A percentile compares a stretch with the other conserved stretches of the same genome.
Conservation (phyloP, 768 basidiomycete genomes). For the Mycena albidolilacea region DNA sequence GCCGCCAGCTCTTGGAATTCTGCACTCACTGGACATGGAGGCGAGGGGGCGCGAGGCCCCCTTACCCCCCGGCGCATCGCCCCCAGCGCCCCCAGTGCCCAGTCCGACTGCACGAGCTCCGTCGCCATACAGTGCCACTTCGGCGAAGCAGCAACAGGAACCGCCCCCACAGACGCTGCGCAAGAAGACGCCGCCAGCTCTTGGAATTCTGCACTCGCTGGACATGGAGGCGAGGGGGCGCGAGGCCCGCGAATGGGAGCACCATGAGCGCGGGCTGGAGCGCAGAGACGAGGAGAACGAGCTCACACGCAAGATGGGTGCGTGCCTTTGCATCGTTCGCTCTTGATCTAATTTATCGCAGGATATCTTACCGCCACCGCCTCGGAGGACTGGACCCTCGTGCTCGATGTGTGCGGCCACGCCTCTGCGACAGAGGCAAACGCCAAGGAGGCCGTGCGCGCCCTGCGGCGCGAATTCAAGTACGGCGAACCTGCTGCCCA, state of each 20-base stretch:
- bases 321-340: conserved; percentile 44
- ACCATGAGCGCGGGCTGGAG: too few species aligned
- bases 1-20: conserved; percentile 60
- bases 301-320: conserved; percentile 81
- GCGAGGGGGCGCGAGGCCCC: too few species aligned
- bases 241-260: too few species aligned
- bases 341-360: conserved; percentile 50
- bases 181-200: conserved; percentile 49
- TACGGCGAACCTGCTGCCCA: conserved; percentile 82
- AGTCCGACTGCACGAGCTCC: conserved; percentile 58
- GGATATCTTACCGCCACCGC: conserved; percentile 82
- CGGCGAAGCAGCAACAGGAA: conserved; percentile 28
- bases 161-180: conserved; percentile 40
- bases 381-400: conserved; percentile 88
- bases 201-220: conserved; percentile 74
- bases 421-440: conserved; percentile 79
- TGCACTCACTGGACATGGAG: conserved; percentile 68
- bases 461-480: conserved; percentile 91
- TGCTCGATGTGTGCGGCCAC: conserved; percentile 86
- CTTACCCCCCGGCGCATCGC: conserved; percentile 20
- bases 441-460: conserved; percentile 88
- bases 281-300: conserved; percentile 53
- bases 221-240: conserved; percentile 48
- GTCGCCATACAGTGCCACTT: conserved; percentile 60
- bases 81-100: conserved; percentile 56